Evolutionary conservation across 2,329 filamentous ascomycete genomes (phyloP), one percentile per base, ranked within the genome.

Genomic region (Trichoderma hamatum): DNA sequence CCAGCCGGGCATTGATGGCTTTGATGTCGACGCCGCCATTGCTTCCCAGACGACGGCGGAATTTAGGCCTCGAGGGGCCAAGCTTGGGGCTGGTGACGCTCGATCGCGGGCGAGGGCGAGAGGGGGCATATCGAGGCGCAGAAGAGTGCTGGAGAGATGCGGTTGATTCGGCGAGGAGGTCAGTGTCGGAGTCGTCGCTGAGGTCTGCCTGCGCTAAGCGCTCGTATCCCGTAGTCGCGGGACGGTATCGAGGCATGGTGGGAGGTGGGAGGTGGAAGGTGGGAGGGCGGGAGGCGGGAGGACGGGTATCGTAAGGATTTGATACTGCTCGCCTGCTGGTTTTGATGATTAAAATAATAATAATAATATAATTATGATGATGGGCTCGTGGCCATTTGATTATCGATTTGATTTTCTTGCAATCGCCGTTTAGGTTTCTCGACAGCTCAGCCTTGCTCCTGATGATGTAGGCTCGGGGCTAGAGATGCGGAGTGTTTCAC

Each of bases 1-100:
- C 96, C 30, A 99, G 84, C 28, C 96, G 88, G 70, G 95, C 94
- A 80, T 99, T 99, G 81, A 99, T 98, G 70, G 96, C 96, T 79
- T 98, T 98, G 77, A 99, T 92, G 77, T 99, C 96, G 21, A 99
- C 95, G 3, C 94, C 95, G 24, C 93, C 93, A 75, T 94, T 96
- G 77, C 92, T 92, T 73, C 78, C 86, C 74, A 76, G 81, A 74
- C 82, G 84, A 77, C 74, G 82, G 74, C 81, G 81, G 72, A 84
- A 82, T 74, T 83, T 84, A 46, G 78, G 77, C 19, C 81, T 78
- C 5, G 78, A 73, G 2, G 73, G 71, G 30, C 72, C 72, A 11
- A 75, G 78, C 73, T 86, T 85, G 58, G 86, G 85, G 46, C 86
- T 86, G 69, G 84, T 81, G 84, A 90, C 88, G 77, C 84, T 85